Conservation (phyloP, 2,329 filamentous ascomycete genomes). For the Calonectria multiphialidica region DNA sequence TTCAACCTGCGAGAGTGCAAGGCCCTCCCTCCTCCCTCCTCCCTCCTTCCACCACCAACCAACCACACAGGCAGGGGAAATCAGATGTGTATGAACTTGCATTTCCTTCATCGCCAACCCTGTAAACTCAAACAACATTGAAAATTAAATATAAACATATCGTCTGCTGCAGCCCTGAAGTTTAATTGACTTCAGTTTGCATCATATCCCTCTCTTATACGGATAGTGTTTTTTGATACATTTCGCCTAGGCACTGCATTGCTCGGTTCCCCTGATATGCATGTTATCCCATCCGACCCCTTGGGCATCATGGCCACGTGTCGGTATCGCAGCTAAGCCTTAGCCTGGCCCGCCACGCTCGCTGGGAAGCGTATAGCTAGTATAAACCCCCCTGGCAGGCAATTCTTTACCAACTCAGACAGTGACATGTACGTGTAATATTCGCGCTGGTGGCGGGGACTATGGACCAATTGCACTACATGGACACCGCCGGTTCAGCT, state of each 20-base stretch:
- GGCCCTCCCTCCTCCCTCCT: too few relatives aligned
- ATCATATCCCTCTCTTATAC: not conserved
- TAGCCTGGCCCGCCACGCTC: too few relatives aligned
- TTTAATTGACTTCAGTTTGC: not conserved
- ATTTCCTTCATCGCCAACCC: not conserved
- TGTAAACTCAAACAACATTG: not conserved
- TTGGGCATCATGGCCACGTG: not conserved
- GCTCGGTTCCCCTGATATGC: not conserved
- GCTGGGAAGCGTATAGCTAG: too few relatives aligned
- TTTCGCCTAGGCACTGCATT: not conserved
- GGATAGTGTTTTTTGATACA: not conserved
- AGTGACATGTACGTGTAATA: not conserved
- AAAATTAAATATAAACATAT: not conserved
- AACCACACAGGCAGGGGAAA: not conserved
- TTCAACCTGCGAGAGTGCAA: not conserved
- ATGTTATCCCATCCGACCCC: not conserved
- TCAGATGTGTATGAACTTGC: not conserved
- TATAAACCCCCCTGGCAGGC: too few relatives aligned
- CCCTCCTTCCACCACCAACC: not conserved
- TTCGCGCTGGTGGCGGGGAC: not conserved
- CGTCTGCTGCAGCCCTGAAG: not conserved
- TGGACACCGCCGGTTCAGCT: not conserved
- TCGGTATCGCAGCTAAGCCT: not conserved
- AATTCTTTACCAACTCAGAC: not conserved
- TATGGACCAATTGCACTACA: not conserved